Evolutionary conservation across 768 basidiomycete species (phyloP), one percentile per base, ranked within the genome.

Genomic region (Pholiota microspora): DNA sequence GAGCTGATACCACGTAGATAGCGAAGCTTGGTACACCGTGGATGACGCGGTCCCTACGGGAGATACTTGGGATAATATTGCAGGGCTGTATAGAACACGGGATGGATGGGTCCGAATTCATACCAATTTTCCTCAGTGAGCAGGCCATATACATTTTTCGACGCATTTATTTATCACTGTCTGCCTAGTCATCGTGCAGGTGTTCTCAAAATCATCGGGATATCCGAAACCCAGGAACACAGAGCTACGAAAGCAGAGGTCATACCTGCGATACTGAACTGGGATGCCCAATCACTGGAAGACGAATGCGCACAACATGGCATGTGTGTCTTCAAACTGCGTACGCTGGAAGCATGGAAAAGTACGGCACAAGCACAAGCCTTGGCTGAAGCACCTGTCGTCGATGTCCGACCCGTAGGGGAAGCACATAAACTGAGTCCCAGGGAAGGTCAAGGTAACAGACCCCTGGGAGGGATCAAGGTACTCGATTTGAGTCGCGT

Each of bases 71-170:
- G 83, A 85, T 51, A 60, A 61, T 6, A 71, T 85, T 10, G 79
- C 78, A 1, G 84, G 83, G 0, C 48, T 81, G 0, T 85, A 84
- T 59, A 61, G 67, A 32, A 83, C 83, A n/a, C 78, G 75, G 54
- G 77, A 81, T 54, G 59, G 74, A 40, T 79, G 69, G 58, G 77
- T 85, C 13, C 73, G 84, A 25, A 75, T 83, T 9, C 84, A 86
- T 56, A 83, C 84, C 16, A 85, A 85, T 52, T 86, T 85, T 62
- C 80, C 83, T 32, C 85, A 85, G 84, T 83, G 72, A 65, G 64
- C 50, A n/a, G n/a, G n/a, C 36, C 15, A 34, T 51, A 27, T 25
- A 46, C 32, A 6, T 7, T 9, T 28, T n/a, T 4, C 7, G 12
- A 27, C 25, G 8, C 4, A 2, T 31, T 16, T 4, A 46, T 35